Evolutionary conservation across 306 rosid genomes (phyloP), one percentile per base, ranked within the genome.

Genomic region (Corylus americana): DNA sequence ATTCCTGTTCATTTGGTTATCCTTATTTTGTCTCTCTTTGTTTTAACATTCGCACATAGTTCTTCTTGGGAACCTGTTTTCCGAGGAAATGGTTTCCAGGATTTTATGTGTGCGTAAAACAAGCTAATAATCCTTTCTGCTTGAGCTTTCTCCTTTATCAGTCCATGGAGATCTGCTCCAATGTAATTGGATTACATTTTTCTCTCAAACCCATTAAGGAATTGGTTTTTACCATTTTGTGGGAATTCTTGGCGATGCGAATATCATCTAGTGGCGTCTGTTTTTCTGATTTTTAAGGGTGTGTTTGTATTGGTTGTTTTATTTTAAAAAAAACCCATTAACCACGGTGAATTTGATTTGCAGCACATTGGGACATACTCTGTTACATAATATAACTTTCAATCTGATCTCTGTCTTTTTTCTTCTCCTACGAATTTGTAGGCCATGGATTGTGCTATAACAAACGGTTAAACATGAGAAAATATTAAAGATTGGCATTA

Each of bases 21-120:
- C n/a, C 4, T 22, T 17, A 0, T 22, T 18, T 4, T 54, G 7
- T 12, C n/a, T 31, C 12, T 31, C 18, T 67, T 11, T 13, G 51
- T 11, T 44, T 48, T 78, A 1, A 17, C 2, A 8, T 11, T 55
- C 71, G 97, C 94, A 87, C 90, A 55, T 25, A 84, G 93, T 77
- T 92, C 98, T 90, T 92, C 97, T 69, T 89, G 87, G 90, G 78
- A 83, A 74, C 75, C 70, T 50, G 6, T 8, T 87, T 81, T 25
- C 12, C 14, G n/a, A 45, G 70, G 37, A 77, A 54, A 47, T 81
- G 35, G 81, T 77, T 89, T 85, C 25, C 80, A 83, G 82, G 97
- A 88, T 94, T 92, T 89, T 92, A 89, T 94, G 4, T 88, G 92
- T 92, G 97, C 93, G 78, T 74, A 90, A 20, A 92, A 39, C 54